Evolutionary conservation across 768 basidiomycete genomes (phyloP).

Genomic region (Leccinum subtestaceum): DNA sequence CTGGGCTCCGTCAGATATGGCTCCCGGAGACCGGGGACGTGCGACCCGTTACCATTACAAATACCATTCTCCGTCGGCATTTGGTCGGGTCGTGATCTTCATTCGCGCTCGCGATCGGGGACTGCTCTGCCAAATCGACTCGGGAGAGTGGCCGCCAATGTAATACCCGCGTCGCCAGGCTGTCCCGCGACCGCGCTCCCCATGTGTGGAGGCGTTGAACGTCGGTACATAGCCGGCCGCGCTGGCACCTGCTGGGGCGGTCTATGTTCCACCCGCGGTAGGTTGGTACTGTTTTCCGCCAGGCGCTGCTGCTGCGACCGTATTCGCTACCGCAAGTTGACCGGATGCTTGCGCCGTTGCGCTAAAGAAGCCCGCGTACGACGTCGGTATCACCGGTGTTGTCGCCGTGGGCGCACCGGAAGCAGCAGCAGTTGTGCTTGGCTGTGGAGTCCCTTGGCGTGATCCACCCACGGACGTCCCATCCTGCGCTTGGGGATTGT

Average conservation of each 20-base stretch:
- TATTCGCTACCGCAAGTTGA: slow-evolving; percentile 56
- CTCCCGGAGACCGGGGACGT: no score
- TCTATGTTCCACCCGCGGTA: slow-evolving; percentile 21
- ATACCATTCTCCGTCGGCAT: no score
- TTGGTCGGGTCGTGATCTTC: no score
- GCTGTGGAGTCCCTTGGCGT: slow-evolving; percentile 46
- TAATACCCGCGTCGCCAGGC: no score
- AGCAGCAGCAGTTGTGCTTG: slow-evolving; percentile 15
- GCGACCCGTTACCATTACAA: no score
- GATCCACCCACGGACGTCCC: slow-evolving; percentile 28
- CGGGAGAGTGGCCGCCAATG: no score
- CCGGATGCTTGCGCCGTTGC: slow-evolving; percentile 28
- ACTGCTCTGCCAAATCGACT: no score
- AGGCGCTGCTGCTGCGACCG: slow-evolving; percentile 36
- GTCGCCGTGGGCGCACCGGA: slow-evolving; percentile 25
- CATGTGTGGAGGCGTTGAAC: no score
- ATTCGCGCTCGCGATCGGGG: no score
- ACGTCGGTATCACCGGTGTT: slow-evolving; percentile 31
- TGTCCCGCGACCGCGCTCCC: no score
- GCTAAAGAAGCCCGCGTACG: slow-evolving; percentile 43
- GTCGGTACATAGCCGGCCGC: slow-evolving; percentile 19
- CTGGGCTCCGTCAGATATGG: no score
- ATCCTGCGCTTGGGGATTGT: slow-evolving; percentile 33
- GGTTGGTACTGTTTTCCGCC: slow-evolving; percentile 33
- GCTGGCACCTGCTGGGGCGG: slow-evolving; percentile 25